Base-by-base conservation (phyloP, 345 rosid genomes). In the Bruguiera parviflora region DNA sequence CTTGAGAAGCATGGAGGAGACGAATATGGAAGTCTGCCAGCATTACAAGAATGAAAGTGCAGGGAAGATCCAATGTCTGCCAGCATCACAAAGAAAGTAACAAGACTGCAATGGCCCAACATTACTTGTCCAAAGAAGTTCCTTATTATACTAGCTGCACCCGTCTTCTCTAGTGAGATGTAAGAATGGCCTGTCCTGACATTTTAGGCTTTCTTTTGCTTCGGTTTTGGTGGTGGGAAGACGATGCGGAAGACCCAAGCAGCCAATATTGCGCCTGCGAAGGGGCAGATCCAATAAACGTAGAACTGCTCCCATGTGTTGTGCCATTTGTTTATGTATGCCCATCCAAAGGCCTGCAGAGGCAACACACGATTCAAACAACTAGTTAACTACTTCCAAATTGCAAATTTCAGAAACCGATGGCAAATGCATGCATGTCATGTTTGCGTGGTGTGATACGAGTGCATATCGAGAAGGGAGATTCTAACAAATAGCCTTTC, bases 341-440 rank as follows among this genome's bases (percentile, higher is more conserved):
- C 97, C 99, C 99, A 95, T 9, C 97, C 99, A 65, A 86, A 95
- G 19, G 99, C 99, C 97, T 95, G 85, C 20, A 0, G 21, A 55
- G 59, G 32, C 59, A 56, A 56, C 11, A 56, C 29, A 11, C 59
- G 24, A 10, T 13, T 9, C 13, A 55, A 9, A 55, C 58, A 13
- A 15, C 18, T 11, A 13, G 18, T 43, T 13, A 15, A 11, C 49
- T 43, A 11, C 49, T 43, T 43, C 19, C 19, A 13, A 13, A 43
- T 13, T 43, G 49, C 49, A 43, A 43, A 43, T 43, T 43, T 11
- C 18, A 43, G 49, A 43, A 15, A 13, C 49, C 49, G 13, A 11
- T 13, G 49, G 49, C 18, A 43, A 43, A 43, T 43, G 49, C 18
- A 43, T 43, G 49, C 19, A 15, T 43, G 2, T 39, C 47, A 10